Base-by-base conservation (phyloP, 129 eudicot genomes). In the Pittosporum tobira region DNA sequence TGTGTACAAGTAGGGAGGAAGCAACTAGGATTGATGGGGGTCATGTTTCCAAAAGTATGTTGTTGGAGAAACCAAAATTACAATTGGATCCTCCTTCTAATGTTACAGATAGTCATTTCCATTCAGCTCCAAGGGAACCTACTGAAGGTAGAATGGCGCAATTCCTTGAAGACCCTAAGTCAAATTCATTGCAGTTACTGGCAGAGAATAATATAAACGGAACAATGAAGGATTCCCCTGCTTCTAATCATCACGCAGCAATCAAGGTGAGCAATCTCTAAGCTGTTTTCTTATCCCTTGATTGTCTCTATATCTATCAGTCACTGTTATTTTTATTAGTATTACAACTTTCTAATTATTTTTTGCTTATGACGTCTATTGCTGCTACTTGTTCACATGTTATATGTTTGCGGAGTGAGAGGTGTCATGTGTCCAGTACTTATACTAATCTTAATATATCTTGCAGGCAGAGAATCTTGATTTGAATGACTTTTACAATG, bases 401-500 rank as follows among this genome's bases (percentile, higher is more conserved):
- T n/a, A n/a, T n/a, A n/a, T n/a, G n/a, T n/a, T n/a, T n/a, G n/a
- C n/a, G n/a, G n/a, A n/a, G n/a, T n/a, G n/a, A n/a, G n/a, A 38
- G 26, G 26, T 22, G 19, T 70, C 21, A 52, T 62, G 43, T 43
- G 23, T 45, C 48, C 37, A 16, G 37, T 18, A 12, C 47, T 43
- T 12, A 34, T 58, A 52, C 10, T 46, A 38, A 30, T 10, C 20
- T 57, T 70, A 12, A 19, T 48, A 30, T 44, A 13, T 61, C 44
- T 67, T 72, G 64, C 94, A 91, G 98, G 61, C 20, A 16, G 80
- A 64, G 65, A 72, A 54, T 66, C 37, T 64, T 42, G 95, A 78
- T 69, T 24, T 78, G 27, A 83, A 86, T 72, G 87, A 65, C 57
- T 71, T 75, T 71, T 86, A 57, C 59, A 83, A 86, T 63, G 95